Evolutionary conservation across 352 stramenopile genomes (phyloP).

Genomic region (Globisporangium uncinulatum): DNA sequence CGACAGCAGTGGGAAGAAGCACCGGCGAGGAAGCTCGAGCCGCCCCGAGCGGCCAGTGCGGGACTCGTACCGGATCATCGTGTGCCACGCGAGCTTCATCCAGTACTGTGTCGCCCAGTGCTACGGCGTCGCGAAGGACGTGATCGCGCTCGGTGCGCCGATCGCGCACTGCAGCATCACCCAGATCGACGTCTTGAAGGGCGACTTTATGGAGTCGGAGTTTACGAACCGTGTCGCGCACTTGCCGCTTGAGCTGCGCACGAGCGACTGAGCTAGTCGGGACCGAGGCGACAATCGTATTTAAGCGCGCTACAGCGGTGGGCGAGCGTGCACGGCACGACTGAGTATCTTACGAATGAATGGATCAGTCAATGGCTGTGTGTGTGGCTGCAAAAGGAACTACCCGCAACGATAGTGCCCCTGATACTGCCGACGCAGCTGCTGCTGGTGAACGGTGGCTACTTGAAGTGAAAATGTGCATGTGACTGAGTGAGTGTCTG

Average conservation of each 20-base stretch:
- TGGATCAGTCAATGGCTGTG: background rate
- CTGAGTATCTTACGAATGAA: background rate
- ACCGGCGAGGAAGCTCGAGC: slow-evolving; percentile 8
- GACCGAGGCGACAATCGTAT: background rate
- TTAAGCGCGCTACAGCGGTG: background rate
- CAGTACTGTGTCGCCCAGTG: slow-evolving; percentile 66
- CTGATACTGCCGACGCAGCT: background rate
- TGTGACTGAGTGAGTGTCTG: too few species aligned
- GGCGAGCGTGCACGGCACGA: background rate
- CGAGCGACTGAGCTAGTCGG: slow-evolving; percentile 44
- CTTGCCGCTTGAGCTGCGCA: slow-evolving; percentile 64
- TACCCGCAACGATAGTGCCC: background rate
- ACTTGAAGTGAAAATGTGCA: too few species aligned
- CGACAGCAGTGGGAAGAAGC: slow-evolving; percentile 14
- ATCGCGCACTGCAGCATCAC: slow-evolving; percentile 75
- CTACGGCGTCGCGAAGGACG: slow-evolving; percentile 61
- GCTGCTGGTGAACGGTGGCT: background rate
- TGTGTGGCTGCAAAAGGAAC: slow-evolving; percentile 1
- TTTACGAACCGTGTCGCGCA: slow-evolving; percentile 67
- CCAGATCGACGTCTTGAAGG: slow-evolving; percentile 49
- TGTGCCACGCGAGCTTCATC: slow-evolving; percentile 77
- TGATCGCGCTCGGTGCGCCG: slow-evolving; percentile 68
- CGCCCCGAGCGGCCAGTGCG: background rate
- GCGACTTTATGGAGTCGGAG: slow-evolving; percentile 40
- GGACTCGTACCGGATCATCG: slow-evolving; percentile 66